These are phyloP conservation scores for Phytomonas francai DNA, from an alignment of 208 protist genomes.

Conservation along the genomic window DNA sequence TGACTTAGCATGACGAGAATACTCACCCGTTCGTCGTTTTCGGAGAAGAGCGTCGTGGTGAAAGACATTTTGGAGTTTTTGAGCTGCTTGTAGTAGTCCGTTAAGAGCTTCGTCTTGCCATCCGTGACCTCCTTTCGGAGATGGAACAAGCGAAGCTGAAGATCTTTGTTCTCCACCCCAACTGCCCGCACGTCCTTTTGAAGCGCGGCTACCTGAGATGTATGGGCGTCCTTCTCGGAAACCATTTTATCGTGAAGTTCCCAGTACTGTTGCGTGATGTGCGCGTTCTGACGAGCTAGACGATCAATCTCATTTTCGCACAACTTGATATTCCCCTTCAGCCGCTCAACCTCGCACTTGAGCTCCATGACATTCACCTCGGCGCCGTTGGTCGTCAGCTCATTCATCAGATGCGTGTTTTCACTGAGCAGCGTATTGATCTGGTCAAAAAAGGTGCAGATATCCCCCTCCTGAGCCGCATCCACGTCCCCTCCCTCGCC, in stretches of 20 bases:
- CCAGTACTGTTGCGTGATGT: constrained; percentile 40
- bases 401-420: constrained; percentile 44
- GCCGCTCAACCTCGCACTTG: constrained; percentile 35
- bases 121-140: constrained; percentile 75
- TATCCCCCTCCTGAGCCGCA: constrained; percentile 6
- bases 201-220: constrained; percentile 18
- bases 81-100: constrained; percentile 66
- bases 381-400: constrained; percentile 48
- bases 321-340: constrained; percentile 34
- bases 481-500: constrained; percentile 6
- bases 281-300: constrained; percentile 58
- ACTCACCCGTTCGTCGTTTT: constrained; percentile 69
- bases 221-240: constrained; percentile 14
- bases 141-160: constrained; percentile 80
- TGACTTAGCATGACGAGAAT: constrained; percentile 75
- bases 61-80: constrained; percentile 69
- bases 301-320: constrained; percentile 69
- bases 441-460: constrained; percentile 72
- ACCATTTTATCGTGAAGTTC: constrained; percentile 30
- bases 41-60: constrained; percentile 66
- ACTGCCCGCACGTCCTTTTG: constrained; percentile 52
- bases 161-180: constrained; percentile 83
- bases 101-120: constrained; percentile 39
- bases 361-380: constrained; percentile 42
- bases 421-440: constrained; percentile 50